These are phyloP conservation scores for Taphrina flavorubra DNA, from an alignment of 1,139 yeast species.

Conservation along the genomic window DNA sequence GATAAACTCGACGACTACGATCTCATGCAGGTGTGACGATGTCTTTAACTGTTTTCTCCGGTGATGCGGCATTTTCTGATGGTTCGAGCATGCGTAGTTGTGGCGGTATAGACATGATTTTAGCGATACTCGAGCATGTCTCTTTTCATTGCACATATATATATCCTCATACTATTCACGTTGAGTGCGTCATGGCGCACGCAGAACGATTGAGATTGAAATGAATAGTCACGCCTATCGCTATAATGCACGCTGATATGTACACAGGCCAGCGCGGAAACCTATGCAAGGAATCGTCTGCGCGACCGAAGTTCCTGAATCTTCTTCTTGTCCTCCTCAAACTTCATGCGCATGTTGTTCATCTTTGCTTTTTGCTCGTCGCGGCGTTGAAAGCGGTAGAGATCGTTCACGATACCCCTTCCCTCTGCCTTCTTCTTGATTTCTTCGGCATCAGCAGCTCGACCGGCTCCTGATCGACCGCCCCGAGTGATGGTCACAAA, in stretches of 20 bases:
- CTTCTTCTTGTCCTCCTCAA: constrained; percentile 87
- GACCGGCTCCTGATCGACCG: constrained; percentile 55
- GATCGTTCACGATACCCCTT: constrained; percentile 85
- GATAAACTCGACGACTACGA: constrained; percentile 61
- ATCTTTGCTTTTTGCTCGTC: constrained; percentile 91
- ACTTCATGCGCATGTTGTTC: constrained; percentile 80
- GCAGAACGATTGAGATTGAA: background rate
- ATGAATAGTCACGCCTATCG: background rate
- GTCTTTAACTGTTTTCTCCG: too few species aligned
- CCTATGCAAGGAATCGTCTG: constrained; percentile 82
- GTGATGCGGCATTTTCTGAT: too few species aligned
- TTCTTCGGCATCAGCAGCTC: constrained; percentile 48
- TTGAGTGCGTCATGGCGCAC: too few species aligned
- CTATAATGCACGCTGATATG: background rate
- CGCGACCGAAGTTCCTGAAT: constrained; percentile 77
- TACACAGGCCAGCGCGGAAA: too few species aligned
- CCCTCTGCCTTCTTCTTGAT: constrained; percentile 55
- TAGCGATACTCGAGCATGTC: too few species aligned
- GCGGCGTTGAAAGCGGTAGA: constrained; percentile 94
- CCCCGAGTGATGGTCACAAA: constrained; percentile 48
- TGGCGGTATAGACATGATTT: too few species aligned
- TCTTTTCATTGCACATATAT: too few species aligned
- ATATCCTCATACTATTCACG: too few species aligned
- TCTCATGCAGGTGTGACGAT: constrained; percentile 43
- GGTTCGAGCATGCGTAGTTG: too few species aligned